phyloP scores from a whole-genome alignment of 768 basidiomycete species.

The Candolleomyces efflorescens region DNA sequence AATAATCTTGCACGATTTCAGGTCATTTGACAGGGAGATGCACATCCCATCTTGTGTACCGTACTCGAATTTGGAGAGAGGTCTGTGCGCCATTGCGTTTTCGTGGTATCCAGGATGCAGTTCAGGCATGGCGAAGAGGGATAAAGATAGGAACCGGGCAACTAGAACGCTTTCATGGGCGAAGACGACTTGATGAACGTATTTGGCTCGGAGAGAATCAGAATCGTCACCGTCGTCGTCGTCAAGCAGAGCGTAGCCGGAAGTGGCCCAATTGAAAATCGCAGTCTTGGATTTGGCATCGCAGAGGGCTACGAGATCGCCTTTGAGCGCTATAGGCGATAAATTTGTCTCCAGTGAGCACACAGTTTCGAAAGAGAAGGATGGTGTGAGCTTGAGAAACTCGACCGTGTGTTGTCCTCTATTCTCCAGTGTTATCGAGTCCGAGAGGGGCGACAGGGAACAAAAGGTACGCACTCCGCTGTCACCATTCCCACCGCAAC shows the following conservation, averaged over 20 bases:
- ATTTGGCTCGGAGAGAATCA: slow-evolving; percentile 33
- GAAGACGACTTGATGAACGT: slow-evolving; percentile 49
- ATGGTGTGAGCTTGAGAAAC: slow-evolving; percentile 24
- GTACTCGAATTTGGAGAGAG: slow-evolving; percentile 22
- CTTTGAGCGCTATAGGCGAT: slow-evolving; percentile 45
- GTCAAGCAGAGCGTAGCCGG: slow-evolving; percentile 42
- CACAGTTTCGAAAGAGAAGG: slow-evolving; percentile 25
- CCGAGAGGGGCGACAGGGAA: no score
- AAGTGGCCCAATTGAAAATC: slow-evolving; percentile 53
- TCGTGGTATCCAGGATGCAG: slow-evolving; percentile 19
- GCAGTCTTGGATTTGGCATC: slow-evolving; percentile 48
- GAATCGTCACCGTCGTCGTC: slow-evolving; percentile 20
- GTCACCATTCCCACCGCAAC: slow-evolving; percentile 44
- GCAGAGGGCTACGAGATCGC: slow-evolving; percentile 50
- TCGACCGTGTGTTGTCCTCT: slow-evolving; percentile 22
- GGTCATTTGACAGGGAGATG: neutral
- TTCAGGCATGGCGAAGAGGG: slow-evolving; percentile 47
- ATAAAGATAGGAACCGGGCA: slow-evolving; percentile 54
- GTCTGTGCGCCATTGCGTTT: slow-evolving; percentile 22
- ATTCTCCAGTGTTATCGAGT: no score
- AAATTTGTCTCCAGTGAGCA: slow-evolving; percentile 35
- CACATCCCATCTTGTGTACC: neutral
- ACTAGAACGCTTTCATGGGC: slow-evolving; percentile 45
- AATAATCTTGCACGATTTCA: slow-evolving; percentile 38
- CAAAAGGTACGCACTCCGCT: no score